Base-by-base conservation (phyloP, 805 yeast genomes). In the Metschnikowia aberdeeniae region DNA sequence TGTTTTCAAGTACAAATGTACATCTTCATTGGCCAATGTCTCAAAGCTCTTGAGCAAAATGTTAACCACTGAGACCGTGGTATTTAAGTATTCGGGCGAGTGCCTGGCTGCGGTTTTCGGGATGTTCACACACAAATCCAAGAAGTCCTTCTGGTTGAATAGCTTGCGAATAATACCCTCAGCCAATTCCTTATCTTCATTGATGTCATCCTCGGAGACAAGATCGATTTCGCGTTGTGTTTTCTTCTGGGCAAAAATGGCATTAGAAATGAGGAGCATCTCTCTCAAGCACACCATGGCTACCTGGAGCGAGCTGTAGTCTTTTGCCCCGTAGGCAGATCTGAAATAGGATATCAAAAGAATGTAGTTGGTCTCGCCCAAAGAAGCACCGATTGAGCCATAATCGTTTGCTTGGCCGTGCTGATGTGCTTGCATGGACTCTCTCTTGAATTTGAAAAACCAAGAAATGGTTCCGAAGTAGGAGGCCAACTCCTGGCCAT, bases 401-500 rank as follows among this genome's bases (percentile, higher is more conserved):
- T 65, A 70, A 33, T 68, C 68, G 13, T 24, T 28, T 19, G n/a
- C 35, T 29, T 32, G 34, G 24, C 22, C 14, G 5, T n/a, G 29
- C 17, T 36, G 34, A 1, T 45, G 45, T 10, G 46, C 46, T 14
- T 36, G 37, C 30, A 44, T 36, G 13, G 54, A 51, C 40, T 61
- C 63, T 17, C 84, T 67, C 54, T 85, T 88, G 47, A 80, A 88
- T 29, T 75, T 75, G 39, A 89, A 67, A 54, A 89, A 83, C 97
- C 97, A 92, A 1, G 87, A 72, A 5, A 77, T 66, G 5, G 86
- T 67, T 46, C 77, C 70, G 34, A 86, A 75, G 57, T 76, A 89
- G 36, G 59, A 54, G 1, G 76, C 73, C 35, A 61, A 63, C 40
- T 70, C 72, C 37, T 66, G 64, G 12, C 60, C 62, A 47, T 68